phyloP scores from a whole-genome alignment of 352 stramenopile species.

The Pythium phragmiticola region DNA sequence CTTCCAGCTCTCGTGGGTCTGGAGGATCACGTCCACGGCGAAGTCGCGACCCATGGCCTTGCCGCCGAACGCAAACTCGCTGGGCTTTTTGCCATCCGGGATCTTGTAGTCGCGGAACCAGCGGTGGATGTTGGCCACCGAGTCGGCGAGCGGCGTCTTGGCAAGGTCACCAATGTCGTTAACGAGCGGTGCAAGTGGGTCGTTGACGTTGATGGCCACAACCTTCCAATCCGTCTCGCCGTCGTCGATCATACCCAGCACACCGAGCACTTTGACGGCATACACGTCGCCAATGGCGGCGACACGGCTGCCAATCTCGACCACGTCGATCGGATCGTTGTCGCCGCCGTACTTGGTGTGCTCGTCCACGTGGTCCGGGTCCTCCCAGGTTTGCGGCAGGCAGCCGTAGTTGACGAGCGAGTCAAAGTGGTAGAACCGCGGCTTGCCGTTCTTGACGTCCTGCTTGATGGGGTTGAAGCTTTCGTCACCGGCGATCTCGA shows the following conservation, averaged over 20 bases:
- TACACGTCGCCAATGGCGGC: constrained; percentile 92
- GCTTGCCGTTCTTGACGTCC: constrained; percentile 97
- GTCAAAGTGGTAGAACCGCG: constrained; percentile 88
- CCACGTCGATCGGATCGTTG: constrained; percentile 99
- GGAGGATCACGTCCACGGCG: constrained; percentile 89
- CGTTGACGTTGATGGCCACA: constrained; percentile 94
- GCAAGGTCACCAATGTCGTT: constrained; percentile 92
- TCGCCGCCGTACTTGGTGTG: constrained; percentile 92
- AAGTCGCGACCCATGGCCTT: constrained; percentile 85
- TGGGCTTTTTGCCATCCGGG: constrained; percentile 98
- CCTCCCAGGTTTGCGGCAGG: constrained; percentile 99
- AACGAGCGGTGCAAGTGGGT: constrained; percentile 94
- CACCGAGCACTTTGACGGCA: constrained; percentile 96
- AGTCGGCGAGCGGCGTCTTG: constrained; percentile 70
- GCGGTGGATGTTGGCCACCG: constrained; percentile 74
- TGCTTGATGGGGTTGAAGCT: constrained; percentile 95
- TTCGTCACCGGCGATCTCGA: constrained; percentile 93
- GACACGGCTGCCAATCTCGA: constrained; percentile 94
- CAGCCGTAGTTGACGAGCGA: constrained; percentile 97
- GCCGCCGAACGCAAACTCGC: constrained; percentile 98
- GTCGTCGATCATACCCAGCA: constrained; percentile 99
- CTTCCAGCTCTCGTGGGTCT: constrained; percentile 89
- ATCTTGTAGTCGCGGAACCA: constrained; percentile 99
- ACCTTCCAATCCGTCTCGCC: constrained; percentile 99
- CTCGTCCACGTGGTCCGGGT: constrained; percentile 94